phyloP scores from a whole-genome alignment of 2,329 filamentous ascomycete species.

The Diaporthe destruens region DNA sequence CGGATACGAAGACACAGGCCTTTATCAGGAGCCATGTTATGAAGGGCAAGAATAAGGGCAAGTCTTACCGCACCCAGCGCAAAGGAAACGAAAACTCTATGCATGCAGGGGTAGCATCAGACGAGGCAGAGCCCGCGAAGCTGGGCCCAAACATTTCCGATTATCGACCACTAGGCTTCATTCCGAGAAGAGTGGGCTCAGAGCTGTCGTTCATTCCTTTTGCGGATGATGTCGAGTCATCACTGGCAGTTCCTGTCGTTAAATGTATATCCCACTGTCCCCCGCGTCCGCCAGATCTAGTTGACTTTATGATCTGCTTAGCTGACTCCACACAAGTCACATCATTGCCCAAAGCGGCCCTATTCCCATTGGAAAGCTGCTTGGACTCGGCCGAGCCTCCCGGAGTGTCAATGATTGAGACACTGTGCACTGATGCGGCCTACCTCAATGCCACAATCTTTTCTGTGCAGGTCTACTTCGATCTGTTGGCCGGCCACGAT shows the following conservation, averaged over 20 bases:
- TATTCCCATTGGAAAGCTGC: slow-evolving; percentile 52
- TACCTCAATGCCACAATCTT: slow-evolving; percentile 54
- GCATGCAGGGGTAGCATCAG: slow-evolving; percentile 20
- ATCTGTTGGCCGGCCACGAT: slow-evolving; percentile 42
- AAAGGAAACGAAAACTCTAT: not conserved
- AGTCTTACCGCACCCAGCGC: slow-evolving; percentile 39
- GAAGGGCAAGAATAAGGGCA: slow-evolving; percentile 56
- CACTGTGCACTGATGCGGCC: slow-evolving; percentile 50
- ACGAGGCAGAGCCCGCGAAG: not conserved
- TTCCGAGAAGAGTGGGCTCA: slow-evolving; percentile 42
- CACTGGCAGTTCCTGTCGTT: slow-evolving; percentile 45
- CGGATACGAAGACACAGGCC: slow-evolving; percentile 50
- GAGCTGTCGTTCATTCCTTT: slow-evolving; percentile 47
- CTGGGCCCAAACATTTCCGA: not conserved
- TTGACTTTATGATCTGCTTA: too few species aligned
- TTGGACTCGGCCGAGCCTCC: slow-evolving; percentile 48
- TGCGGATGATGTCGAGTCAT: slow-evolving; percentile 48
- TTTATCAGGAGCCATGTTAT: slow-evolving; percentile 58
- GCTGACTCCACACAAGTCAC: slow-evolving; percentile 46
- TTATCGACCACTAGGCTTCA: slow-evolving; percentile 3
- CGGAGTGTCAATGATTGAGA: slow-evolving; percentile 47
- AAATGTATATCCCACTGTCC: too few species aligned
- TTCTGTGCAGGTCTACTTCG: slow-evolving; percentile 50
- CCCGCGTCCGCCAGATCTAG: too few species aligned
- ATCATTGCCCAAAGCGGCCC: slow-evolving; percentile 48